These are phyloP conservation scores for Lecanicillium sp. DNA, from an alignment of 2,329 filamentous ascomycete genomes.

Conservation along the genomic window DNA sequence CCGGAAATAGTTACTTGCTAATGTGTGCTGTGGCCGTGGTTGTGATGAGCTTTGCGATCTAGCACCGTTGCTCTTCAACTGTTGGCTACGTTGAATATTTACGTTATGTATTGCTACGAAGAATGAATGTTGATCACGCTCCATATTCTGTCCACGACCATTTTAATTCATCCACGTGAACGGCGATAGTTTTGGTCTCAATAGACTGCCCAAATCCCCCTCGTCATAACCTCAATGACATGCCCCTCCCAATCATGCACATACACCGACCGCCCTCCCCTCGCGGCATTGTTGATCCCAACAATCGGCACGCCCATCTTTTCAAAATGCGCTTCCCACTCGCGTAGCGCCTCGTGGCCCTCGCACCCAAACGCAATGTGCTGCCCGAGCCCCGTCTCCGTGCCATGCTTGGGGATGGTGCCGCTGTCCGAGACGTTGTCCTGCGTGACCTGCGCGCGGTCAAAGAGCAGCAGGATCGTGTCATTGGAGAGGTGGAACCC, in stretches of 20 bases:
- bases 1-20: too few relatives aligned
- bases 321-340: background rate
- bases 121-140: too few relatives aligned
- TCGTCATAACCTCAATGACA: constrained; percentile 1
- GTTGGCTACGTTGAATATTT: too few relatives aligned
- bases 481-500: background rate
- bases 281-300: background rate
- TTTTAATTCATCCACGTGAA: too few relatives aligned
- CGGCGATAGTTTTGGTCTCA: too few relatives aligned
- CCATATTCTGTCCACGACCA: too few relatives aligned
- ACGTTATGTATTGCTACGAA: too few relatives aligned
- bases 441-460: background rate
- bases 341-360: background rate
- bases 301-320: background rate
- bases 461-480: background rate
- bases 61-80: too few relatives aligned
- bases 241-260: constrained; percentile 1
- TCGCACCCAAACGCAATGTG: constrained; percentile 1
- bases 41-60: too few relatives aligned
- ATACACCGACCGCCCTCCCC: background rate
- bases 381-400: constrained; percentile 1
- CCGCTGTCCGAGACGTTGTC: background rate
- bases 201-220: background rate
- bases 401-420: constrained; percentile 1
- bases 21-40: background rate